These are phyloP conservation scores for Saururus chinensis DNA, from an alignment of 164 flowering plant species.

Conservation along the genomic window DNA sequence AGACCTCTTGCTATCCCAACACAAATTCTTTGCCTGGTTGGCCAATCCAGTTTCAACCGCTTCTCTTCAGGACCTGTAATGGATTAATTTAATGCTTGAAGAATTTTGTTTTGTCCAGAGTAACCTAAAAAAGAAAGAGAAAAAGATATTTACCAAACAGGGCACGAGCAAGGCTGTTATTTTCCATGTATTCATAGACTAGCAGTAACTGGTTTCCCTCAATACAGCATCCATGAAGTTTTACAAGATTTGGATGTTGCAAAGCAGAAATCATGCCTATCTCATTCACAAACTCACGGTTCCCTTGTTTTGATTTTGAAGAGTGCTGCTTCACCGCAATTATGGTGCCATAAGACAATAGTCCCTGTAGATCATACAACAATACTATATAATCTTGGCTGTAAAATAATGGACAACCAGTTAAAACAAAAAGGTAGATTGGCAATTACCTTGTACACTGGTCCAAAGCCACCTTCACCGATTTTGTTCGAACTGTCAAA, in stretches of 20 bases:
- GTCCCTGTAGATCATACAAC: slow-evolving; percentile 8
- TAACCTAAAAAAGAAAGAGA: not conserved
- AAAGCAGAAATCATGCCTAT: slow-evolving; percentile 55
- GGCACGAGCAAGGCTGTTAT: slow-evolving; percentile 46
- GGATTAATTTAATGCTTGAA: not conserved
- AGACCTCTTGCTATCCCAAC: slow-evolving; percentile 57
- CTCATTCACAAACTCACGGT: slow-evolving; percentile 59
- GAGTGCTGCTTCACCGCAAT: slow-evolving; percentile 66
- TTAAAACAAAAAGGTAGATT: not conserved
- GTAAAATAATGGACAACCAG: not conserved
- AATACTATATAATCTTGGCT: not conserved
- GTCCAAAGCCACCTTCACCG: slow-evolving; percentile 69
- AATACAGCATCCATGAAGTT: slow-evolving; percentile 45
- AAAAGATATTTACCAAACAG: slow-evolving; percentile 31
- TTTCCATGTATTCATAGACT: slow-evolving; percentile 51
- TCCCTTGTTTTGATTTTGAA: slow-evolving; percentile 53
- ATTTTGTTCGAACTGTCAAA: slow-evolving; percentile 38
- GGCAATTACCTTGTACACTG: slow-evolving; percentile 43
- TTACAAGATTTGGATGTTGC: slow-evolving; percentile 55
- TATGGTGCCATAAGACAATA: slow-evolving; percentile 32
- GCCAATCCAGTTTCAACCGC: slow-evolving; percentile 41
- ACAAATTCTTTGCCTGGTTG: slow-evolving; percentile 44
- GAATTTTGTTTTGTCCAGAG: not conserved
- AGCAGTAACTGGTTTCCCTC: slow-evolving; percentile 42
- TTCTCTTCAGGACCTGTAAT: slow-evolving; percentile 25